phyloP scores from a whole-genome alignment of 257 asterid species.

The Solanum corneliomulleri region DNA sequence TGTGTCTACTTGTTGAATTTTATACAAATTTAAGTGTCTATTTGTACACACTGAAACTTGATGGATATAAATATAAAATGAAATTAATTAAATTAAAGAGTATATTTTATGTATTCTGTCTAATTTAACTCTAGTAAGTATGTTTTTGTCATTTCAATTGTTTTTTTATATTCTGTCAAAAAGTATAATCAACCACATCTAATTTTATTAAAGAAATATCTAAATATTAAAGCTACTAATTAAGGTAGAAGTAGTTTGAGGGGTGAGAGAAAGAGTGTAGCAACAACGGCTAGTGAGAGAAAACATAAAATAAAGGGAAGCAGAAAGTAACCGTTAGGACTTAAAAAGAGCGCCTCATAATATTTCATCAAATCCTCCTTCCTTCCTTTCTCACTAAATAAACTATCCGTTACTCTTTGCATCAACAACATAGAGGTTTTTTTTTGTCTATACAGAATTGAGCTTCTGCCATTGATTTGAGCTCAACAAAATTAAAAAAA shows the following conservation, averaged over 20 bases:
- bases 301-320: neutral
- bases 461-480: neutral
- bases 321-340: slow-evolving; percentile 42
- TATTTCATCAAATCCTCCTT: neutral
- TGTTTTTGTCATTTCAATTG: no score
- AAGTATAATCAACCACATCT: no score
- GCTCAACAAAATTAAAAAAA: neutral
- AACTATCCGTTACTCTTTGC: neutral
- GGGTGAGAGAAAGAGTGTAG: neutral
- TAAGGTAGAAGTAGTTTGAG: neutral
- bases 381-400: neutral
- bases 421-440: slow-evolving; percentile 8
- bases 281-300: neutral
- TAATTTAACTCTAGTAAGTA: no score
- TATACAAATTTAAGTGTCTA: no score
- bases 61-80: no score
- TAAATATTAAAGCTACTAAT: neutral
- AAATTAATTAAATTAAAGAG: no score
- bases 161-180: no score
- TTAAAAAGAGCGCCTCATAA: neutral
- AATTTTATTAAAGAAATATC: no score
- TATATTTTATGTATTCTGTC: no score
- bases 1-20: no score
- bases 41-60: no score
- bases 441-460: neutral